Percentiles rank a stretch among this genome's conserved stretches.
These are phyloP conservation scores for Leptographium radiaticola DNA, from an alignment of 2,329 filamentous ascomycete species.

Conservation along the genomic window DNA sequence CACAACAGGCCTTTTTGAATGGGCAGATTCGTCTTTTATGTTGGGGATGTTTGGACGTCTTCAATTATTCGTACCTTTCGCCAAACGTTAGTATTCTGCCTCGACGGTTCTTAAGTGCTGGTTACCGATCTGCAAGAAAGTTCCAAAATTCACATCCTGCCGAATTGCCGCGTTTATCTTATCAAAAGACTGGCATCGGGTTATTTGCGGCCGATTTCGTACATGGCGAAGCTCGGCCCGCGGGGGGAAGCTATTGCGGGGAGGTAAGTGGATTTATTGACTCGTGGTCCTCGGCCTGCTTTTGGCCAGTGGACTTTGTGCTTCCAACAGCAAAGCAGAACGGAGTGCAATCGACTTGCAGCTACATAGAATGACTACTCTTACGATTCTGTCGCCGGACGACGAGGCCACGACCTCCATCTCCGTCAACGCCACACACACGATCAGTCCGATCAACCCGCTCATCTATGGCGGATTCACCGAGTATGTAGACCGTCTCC, in stretches of 20 bases:
- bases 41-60: no score
- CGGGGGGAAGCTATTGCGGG: no score
- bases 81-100: no score
- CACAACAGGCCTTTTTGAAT: no score
- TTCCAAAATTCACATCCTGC: no score
- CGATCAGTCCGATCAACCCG: constrained; percentile 60
- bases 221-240: no score
- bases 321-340: neutral
- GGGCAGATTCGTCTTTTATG: no score
- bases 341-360: neutral
- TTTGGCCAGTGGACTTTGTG: neutral
- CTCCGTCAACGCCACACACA: constrained; percentile 45
- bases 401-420: neutral
- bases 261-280: neutral
- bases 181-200: neutral
- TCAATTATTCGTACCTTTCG: no score
- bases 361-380: constrained; percentile 56
- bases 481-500: constrained; percentile 40
- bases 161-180: neutral
- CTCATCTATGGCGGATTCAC: constrained; percentile 79
- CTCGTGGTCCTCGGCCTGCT: neutral
- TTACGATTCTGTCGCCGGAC: constrained; percentile 43
- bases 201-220: no score
- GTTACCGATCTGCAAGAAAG: no score
- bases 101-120: no score